Percentiles rank a stretch among this genome's conserved stretches.
Evolutionary conservation across 2,329 filamentous ascomycete genomes (phyloP).

Genomic region (Fonsecaea nubica): DNA sequence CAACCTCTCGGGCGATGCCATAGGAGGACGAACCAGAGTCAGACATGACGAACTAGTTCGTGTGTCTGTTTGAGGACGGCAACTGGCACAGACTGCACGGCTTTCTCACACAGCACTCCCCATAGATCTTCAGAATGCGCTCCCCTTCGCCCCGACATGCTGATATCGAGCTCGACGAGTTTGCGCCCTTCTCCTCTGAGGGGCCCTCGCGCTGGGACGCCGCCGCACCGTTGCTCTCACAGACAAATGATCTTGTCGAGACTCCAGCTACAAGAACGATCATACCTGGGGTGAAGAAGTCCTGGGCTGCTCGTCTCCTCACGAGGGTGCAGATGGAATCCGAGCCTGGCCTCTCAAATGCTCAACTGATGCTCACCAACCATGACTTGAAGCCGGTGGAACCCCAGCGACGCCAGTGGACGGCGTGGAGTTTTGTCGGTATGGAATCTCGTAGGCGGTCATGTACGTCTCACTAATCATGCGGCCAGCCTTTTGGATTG

Average conservation of each 20-base stretch:
- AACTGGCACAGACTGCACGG: background rate
- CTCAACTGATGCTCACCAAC: conserved; percentile 56
- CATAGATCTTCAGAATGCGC: background rate
- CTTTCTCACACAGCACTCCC: background rate
- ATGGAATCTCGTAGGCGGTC: conserved; percentile 64
- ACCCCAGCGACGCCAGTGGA: conserved; percentile 49
- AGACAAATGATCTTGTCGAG: background rate
- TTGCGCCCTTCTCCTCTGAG: conserved; percentile 8
- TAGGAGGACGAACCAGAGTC: background rate
- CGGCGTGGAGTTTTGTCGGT: conserved; percentile 46
- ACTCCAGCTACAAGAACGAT: background rate
- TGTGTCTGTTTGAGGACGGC: background rate
- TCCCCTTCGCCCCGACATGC: background rate
- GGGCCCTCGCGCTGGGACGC: conserved; percentile 1
- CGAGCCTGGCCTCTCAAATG: conserved; percentile 73
- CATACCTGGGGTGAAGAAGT: conserved; percentile 15
- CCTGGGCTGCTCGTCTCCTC: conserved; percentile 20
- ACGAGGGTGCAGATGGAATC: conserved; percentile 74
- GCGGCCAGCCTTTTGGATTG: conserved; percentile 64
- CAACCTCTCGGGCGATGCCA: background rate
- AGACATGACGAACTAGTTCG: background rate
- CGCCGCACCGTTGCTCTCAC: conserved; percentile 11
- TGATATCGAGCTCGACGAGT: conserved; percentile 11
- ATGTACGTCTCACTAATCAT: conserved; percentile 48
- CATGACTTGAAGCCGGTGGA: conserved; percentile 52